Percentiles rank a stretch among this genome's conserved stretches.
phyloP scores from a whole-genome alignment of 192 early-diverging fungal species.

The Coemansia asiatica region DNA sequence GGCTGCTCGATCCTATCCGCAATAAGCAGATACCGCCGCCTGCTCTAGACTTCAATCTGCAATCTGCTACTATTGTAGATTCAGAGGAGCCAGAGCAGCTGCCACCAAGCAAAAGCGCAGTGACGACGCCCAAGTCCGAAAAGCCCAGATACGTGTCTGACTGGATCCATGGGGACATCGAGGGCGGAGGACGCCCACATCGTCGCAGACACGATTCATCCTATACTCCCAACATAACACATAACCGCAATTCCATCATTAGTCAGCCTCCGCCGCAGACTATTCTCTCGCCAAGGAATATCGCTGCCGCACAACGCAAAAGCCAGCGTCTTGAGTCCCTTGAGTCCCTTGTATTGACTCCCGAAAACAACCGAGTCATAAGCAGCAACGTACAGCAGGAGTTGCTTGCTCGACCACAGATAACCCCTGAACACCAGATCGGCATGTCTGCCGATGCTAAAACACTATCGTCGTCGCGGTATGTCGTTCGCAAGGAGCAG shows the following conservation, averaged over 20 bases:
- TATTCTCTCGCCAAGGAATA: constrained; percentile 38
- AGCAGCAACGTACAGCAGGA: not conserved
- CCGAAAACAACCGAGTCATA: not conserved
- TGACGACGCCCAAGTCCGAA: constrained; percentile 45
- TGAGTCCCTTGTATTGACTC: constrained; percentile 3
- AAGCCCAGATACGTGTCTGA: constrained; percentile 25
- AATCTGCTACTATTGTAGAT: not conserved
- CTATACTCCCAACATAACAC: constrained; percentile 18
- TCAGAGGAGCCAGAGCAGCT: not conserved
- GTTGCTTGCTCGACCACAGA: constrained; percentile 14
- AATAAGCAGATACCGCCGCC: constrained; percentile 18
- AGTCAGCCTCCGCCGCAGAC: constrained; percentile 37
- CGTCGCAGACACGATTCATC: constrained; percentile 29
- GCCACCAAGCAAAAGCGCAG: not conserved
- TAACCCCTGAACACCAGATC: constrained; percentile 45
- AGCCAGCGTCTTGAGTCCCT: constrained; percentile 17
- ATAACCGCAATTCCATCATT: not conserved
- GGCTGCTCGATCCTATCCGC: constrained; percentile 11
- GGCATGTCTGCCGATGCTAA: constrained; percentile 25
- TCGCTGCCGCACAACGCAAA: constrained; percentile 28
- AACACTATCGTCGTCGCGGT: constrained; percentile 33
- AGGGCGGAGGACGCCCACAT: constrained; percentile 47
- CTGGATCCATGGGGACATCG: constrained; percentile 37
- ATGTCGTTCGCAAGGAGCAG: constrained; percentile 35
- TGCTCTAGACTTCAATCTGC: constrained; percentile 8